phyloP scores from a whole-genome alignment of 192 early-diverging fungal genomes.

The Coemansia asiatica region DNA sequence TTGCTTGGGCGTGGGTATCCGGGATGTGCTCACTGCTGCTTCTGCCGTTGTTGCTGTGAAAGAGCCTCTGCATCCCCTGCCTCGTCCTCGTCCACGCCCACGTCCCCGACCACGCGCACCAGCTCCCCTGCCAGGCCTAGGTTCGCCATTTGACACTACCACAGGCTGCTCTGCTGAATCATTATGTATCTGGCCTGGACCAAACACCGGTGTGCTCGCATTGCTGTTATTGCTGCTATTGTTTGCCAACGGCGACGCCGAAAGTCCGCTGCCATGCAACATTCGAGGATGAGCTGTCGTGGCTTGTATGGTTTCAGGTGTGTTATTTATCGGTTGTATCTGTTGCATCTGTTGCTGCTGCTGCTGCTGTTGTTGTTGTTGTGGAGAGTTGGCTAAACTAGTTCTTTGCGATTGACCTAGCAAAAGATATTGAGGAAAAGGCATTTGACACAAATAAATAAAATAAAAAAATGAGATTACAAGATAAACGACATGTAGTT shows the following conservation, averaged over 20 bases:
- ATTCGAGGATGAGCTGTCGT: not conserved
- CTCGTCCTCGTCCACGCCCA: conserved; percentile 7
- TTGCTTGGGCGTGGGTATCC: not conserved
- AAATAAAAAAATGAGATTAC: not conserved
- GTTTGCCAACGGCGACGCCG: not conserved
- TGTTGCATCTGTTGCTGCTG: conserved; percentile 8
- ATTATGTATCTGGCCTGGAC: too few species aligned
- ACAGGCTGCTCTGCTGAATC: too few species aligned
- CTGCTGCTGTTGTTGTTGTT: conserved; percentile 10
- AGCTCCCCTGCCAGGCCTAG: not conserved
- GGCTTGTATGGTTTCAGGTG: not conserved
- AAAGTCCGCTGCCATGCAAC: not conserved
- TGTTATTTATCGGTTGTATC: not conserved
- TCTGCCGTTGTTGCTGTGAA: conserved; percentile 5
- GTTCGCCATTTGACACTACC: not conserved
- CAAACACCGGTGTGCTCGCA: conserved; percentile 6
- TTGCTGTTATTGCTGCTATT: not conserved
- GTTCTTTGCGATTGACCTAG: conserved; percentile 3
- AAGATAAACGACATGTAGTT: not conserved
- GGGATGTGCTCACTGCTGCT: not conserved
- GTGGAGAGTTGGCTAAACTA: not conserved
- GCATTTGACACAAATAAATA: not conserved
- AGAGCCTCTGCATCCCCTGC: not conserved
- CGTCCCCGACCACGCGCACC: not conserved
- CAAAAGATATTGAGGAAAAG: not conserved